These are phyloP conservation scores for Syncephalis plumigaleata DNA, from an alignment of 371 early-diverging fungal genomes.

Conservation along the genomic window DNA sequence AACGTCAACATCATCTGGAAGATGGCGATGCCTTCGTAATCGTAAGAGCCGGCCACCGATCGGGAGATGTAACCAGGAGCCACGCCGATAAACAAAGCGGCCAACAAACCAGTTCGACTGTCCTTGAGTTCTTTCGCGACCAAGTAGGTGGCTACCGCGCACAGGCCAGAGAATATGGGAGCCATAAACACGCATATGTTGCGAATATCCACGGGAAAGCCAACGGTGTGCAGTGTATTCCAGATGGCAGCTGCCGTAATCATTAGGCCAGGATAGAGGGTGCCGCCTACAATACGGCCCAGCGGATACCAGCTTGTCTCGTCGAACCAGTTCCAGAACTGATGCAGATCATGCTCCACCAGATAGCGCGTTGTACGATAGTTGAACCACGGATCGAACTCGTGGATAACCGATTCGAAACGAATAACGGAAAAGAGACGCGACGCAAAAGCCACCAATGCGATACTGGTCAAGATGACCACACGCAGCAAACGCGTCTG, in stretches of 20 bases:
- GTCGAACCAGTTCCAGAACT: constrained; percentile 99
- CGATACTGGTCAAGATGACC: constrained; percentile 71
- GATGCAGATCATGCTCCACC: constrained; percentile 88
- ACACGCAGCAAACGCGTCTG: constrained; percentile 38
- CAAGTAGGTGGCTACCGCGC: constrained; percentile 85
- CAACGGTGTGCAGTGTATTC: constrained; percentile 69
- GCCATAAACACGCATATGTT: constrained; percentile 96
- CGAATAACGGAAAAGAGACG: constrained; percentile 94
- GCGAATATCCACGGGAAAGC: constrained; percentile 92
- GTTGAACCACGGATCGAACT: constrained; percentile 99
- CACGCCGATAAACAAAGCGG: constrained; percentile 93
- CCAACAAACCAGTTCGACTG: constrained; percentile 80
- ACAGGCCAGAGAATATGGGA: constrained; percentile 87
- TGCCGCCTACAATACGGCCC: constrained; percentile 96
- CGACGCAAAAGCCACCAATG: constrained; percentile 71
- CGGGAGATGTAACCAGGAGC: constrained; percentile 98
- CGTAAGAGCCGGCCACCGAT: constrained; percentile 98
- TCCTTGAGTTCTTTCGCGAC: constrained; percentile 81
- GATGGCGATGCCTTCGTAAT: constrained; percentile 98
- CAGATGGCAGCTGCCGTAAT: constrained; percentile 93
- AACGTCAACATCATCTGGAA: constrained; percentile 94
- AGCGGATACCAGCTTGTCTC: constrained; percentile 97
- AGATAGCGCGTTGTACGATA: constrained; percentile 95
- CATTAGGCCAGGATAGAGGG: constrained; percentile 97
- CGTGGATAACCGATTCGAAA: constrained; percentile 95